Percentiles rank a stretch among this genome's conserved stretches.
phyloP scores from a whole-genome alignment of 2,329 filamentous ascomycete species.

The Aspergillus persii region DNA sequence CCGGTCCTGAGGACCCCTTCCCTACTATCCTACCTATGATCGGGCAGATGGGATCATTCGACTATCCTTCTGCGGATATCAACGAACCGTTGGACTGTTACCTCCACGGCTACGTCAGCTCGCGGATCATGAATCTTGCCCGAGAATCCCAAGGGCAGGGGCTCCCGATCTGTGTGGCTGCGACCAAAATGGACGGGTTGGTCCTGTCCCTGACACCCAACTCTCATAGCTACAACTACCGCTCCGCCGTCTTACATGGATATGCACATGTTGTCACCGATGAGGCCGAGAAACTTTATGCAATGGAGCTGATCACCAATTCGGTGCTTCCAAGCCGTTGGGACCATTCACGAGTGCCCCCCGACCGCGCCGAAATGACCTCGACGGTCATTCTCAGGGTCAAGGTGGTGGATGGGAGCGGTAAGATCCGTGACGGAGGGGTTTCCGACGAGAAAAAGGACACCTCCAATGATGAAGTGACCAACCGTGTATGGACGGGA shows the following conservation, averaged over 20 bases:
- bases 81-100: conserved; percentile 72
- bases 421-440: conserved; percentile 67
- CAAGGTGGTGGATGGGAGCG: conserved; percentile 67
- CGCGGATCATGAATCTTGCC: conserved; percentile 69
- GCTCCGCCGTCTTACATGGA: conserved; percentile 75
- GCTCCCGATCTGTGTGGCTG: conserved; percentile 69
- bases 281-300: conserved; percentile 69
- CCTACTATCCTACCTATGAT: conserved; percentile 82
- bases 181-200: conserved; percentile 74
- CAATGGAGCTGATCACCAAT: conserved; percentile 76
- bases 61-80: conserved; percentile 57
- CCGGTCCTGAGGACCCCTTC: conserved; percentile 62
- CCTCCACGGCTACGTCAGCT: conserved; percentile 80
- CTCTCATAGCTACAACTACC: conserved; percentile 83
- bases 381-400: conserved; percentile 72
- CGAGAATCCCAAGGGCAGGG: conserved; percentile 48
- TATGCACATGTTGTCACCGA: conserved; percentile 67
- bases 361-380: conserved; percentile 70
- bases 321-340: conserved; percentile 68
- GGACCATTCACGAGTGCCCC: conserved; percentile 66
- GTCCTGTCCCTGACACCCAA: conserved; percentile 77
- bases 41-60: conserved; percentile 74
- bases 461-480: conserved; percentile 46
- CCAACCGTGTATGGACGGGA: conserved; percentile 56
- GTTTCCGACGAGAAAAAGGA: conserved; percentile 63